phyloP scores from a whole-genome alignment of 176 grass and related monocot species.

The Alloteropsis semialata region DNA sequence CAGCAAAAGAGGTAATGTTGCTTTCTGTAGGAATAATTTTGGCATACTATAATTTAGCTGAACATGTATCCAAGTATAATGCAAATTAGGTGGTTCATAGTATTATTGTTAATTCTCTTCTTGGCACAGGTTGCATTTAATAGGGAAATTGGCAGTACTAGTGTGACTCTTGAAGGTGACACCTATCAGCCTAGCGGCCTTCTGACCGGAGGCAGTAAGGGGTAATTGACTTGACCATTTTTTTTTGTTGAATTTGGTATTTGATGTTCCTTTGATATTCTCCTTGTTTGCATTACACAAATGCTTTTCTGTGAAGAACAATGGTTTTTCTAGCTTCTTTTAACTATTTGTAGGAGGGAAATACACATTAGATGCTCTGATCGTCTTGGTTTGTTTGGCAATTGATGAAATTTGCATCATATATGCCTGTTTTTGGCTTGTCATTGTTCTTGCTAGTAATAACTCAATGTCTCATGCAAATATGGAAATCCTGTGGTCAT shows the following conservation, averaged over 20 bases:
- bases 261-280: constrained; percentile 16
- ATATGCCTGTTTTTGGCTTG: not conserved
- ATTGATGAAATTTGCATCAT: constrained; percentile 3
- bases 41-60: constrained; percentile 4
- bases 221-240: constrained; percentile 36
- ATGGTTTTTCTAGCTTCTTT: not conserved
- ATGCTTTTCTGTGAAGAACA: not conserved
- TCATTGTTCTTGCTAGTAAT: constrained; percentile 20
- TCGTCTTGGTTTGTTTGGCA: not conserved
- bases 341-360: not conserved
- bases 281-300: not conserved
- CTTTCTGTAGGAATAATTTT: constrained; percentile 13
- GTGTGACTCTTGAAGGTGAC: constrained; percentile 95
- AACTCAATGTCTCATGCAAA: constrained; percentile 10
- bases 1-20: constrained; percentile 77
- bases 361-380: not conserved
- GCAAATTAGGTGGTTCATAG: constrained; percentile 1
- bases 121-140: constrained; percentile 70
- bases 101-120: constrained; percentile 25
- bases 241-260: constrained; percentile 23
- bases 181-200: constrained; percentile 85
- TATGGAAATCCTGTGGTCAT: not conserved
- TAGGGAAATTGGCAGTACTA: constrained; percentile 55
- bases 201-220: constrained; percentile 97
- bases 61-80: constrained; percentile 1